A percentile compares a stretch with the other conserved stretches of the same genome.
Conservation (phyloP, 2,329 filamentous ascomycete species). For the Epichloe festucae region DNA sequence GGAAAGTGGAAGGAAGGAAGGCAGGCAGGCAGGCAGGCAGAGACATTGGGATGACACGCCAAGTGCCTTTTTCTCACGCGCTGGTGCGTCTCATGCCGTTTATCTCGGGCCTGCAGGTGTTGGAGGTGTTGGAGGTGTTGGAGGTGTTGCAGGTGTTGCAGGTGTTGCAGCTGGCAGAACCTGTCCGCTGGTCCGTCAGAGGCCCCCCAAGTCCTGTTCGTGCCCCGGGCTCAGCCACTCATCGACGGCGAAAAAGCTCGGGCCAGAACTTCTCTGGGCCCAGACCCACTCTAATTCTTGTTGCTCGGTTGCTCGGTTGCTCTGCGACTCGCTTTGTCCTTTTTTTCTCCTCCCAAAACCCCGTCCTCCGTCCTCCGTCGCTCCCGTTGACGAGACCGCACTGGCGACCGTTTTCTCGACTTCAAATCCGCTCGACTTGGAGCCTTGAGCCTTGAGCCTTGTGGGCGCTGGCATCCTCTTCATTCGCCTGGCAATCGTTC, state of each 20-base stretch:
- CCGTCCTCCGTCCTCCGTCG: background rate
- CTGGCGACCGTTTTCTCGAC: background rate
- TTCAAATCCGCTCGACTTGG: background rate
- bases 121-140: background rate
- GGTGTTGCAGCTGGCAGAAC: background rate
- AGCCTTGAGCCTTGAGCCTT: background rate
- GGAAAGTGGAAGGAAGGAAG: no score
- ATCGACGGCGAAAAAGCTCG: background rate
- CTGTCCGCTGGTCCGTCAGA: no score
- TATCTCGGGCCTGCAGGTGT: no score
- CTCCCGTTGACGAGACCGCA: background rate
- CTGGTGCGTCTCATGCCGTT: background rate
- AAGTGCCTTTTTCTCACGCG: background rate
- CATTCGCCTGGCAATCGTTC: background rate
- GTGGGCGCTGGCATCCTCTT: background rate
- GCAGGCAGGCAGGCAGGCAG: background rate
- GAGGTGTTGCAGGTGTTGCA: background rate
- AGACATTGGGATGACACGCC: background rate
- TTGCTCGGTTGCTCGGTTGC: background rate
- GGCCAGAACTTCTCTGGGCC: background rate
- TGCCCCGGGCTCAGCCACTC: background rate
- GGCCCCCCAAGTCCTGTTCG: background rate
- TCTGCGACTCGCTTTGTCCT: background rate
- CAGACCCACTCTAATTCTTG: slow-evolving; percentile 1
- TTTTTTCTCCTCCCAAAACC: background rate